phyloP scores from a whole-genome alignment of 257 asterid genomes.

The Henckelia pumila region DNA sequence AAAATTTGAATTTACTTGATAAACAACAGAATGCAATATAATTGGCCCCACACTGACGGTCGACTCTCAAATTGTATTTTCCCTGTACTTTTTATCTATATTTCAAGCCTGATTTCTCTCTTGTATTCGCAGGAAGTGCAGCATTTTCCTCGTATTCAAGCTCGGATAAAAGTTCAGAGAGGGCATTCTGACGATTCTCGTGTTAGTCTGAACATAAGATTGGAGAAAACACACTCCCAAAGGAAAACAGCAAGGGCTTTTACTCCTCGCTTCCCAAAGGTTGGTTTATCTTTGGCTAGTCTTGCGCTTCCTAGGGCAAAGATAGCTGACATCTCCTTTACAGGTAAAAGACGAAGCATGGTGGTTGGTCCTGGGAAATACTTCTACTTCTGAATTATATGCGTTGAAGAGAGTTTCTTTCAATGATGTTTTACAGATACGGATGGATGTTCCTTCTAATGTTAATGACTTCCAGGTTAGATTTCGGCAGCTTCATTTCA shows the following conservation, averaged over 20 bases:
- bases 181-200: slow-evolving; percentile 35
- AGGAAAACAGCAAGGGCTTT: slow-evolving; percentile 67
- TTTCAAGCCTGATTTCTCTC: slow-evolving; percentile 20
- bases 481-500: slow-evolving; percentile 3
- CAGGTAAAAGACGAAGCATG: slow-evolving; percentile 98
- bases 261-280: slow-evolving; percentile 91
- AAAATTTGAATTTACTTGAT: neutral
- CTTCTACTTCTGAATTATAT: slow-evolving; percentile 61
- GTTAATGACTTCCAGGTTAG: slow-evolving; percentile 54
- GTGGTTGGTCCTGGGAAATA: slow-evolving; percentile 89
- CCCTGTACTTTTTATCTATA: slow-evolving; percentile 16
- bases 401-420: slow-evolving; percentile 82
- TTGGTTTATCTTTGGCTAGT: slow-evolving; percentile 23
- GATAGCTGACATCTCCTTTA: slow-evolving; percentile 26
- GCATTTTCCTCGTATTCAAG: slow-evolving; percentile 67
- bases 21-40: neutral
- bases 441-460: slow-evolving; percentile 66
- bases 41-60: neutral
- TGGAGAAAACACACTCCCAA: slow-evolving; percentile 52
- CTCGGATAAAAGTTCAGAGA: slow-evolving; percentile 54
- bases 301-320: slow-evolving; percentile 15
- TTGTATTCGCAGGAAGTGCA: slow-evolving; percentile 56
- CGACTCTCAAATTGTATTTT: neutral
- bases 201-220: slow-evolving; percentile 50
- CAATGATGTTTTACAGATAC: slow-evolving; percentile 47